Base-by-base conservation (phyloP, 2,329 filamentous ascomycete genomes). In the Aspergillus japonicus region DNA sequence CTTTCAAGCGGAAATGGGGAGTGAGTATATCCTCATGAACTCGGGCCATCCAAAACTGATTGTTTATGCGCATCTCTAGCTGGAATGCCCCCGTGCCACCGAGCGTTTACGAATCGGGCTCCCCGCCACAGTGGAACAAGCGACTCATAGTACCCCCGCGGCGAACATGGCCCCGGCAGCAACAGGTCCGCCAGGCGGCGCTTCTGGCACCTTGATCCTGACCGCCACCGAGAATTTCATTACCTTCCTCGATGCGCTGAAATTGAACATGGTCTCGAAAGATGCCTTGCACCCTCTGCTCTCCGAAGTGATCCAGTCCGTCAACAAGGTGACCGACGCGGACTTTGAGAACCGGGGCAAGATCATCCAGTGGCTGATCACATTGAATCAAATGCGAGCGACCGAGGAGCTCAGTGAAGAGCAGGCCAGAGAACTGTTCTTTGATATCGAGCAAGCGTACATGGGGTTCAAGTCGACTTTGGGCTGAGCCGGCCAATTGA, bases 191-290 rank as follows among this genome's bases (percentile, higher is more conserved):
- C 62, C 68, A 50, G 72, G 76, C 53, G 71, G 74, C 51, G 80
- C 81, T 49, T 84, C 84, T n/a, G 83, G 84, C 44, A 83, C 80
- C 49, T 78, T 97, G 39, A 96, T 98, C 60, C 81, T 96, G 47
- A 89, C 94, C 64, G 95, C 95, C 1, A 98, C 94, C 0, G 93
- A 99, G 76, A 96, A 97, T 75, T 99, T 99, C 75, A 99, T 99
- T 76, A 99, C 95, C 0, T 94, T 99, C 72, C 85, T 99, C 55
- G 95, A 99, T 73, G 96, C 95, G 16, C 84, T 99, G 68, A 93
- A 93, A 73, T 86, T 99, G 57, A 93, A 94, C 49, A 87, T 98
- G 70, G 83, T 96, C 11, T 94, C 94, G 51, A 99, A 99, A 73
- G 94, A 98, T 75, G 92, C 95, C 64, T 81, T 99, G n/a, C 96